These are phyloP conservation scores for Phyllosticta citriasiana DNA, from an alignment of 2,329 filamentous ascomycete species.

Conservation along the genomic window DNA sequence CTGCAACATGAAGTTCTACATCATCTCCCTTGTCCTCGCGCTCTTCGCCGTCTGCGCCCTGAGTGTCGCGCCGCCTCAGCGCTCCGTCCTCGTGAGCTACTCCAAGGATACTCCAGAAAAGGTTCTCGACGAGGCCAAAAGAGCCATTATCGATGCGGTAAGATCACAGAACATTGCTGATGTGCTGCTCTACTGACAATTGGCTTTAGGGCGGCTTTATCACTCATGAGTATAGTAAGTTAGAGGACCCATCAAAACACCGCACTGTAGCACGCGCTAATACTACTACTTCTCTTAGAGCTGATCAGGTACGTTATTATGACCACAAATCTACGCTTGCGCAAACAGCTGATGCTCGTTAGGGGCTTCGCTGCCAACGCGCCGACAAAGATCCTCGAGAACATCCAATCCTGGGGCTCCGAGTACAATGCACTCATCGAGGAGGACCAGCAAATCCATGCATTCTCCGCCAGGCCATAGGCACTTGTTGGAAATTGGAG, in stretches of 20 bases:
- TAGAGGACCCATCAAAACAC: not conserved
- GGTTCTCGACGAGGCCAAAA: conserved; percentile 61
- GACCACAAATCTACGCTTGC: conserved; percentile 14
- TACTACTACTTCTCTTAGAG: conserved; percentile 18
- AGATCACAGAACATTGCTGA: conserved; percentile 14
- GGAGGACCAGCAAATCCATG: conserved; percentile 58
- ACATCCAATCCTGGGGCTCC: conserved; percentile 49
- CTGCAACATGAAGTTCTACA: conserved; percentile 53
- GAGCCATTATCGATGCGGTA: conserved; percentile 56
- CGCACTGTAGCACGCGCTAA: conserved; percentile 12
- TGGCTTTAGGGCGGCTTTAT: conserved; percentile 53
- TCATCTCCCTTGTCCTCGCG: conserved; percentile 48
- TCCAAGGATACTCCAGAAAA: conserved; percentile 57
- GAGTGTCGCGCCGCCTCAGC: conserved; percentile 46
- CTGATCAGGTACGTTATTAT: conserved; percentile 32
- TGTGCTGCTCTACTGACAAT: not conserved
- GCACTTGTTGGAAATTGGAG: not conserved
- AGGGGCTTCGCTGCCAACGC: conserved; percentile 73
- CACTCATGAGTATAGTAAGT: conserved; percentile 70
- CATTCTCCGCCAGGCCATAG: not conserved
- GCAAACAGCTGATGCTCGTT: not conserved
- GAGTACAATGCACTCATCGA: conserved; percentile 56
- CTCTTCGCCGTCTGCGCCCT: conserved; percentile 51
- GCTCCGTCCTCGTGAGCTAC: conserved; percentile 71
- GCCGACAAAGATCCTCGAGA: conserved; percentile 57